Percentiles rank a stretch among this genome's conserved stretches.
phyloP scores from a whole-genome alignment of 768 basidiomycete genomes.

The Leccinum aurantiacum region DNA sequence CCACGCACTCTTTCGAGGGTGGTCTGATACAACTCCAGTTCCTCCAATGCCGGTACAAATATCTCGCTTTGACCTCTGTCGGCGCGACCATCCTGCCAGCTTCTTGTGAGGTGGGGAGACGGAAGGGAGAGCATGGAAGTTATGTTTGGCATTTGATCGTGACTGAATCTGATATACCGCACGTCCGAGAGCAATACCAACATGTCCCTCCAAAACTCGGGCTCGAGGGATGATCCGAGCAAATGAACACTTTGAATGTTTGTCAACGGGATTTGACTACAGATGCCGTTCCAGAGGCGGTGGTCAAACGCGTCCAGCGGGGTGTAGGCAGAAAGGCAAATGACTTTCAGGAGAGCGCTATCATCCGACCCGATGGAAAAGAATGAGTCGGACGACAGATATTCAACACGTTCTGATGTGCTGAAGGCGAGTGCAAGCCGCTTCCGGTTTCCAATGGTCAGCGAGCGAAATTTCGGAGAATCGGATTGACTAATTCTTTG shows the following conservation, averaged over 20 bases:
- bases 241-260: not conserved
- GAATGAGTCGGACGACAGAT: not conserved
- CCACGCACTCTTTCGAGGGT: not conserved
- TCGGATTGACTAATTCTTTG: not conserved
- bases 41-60: too few relatives aligned
- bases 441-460: not conserved
- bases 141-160: too few relatives aligned
- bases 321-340: too few relatives aligned
- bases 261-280: not conserved
- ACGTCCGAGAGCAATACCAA: not conserved
- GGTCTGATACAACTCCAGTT: not conserved
- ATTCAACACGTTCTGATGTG: too few relatives aligned
- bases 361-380: not conserved
- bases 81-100: too few relatives aligned
- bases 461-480: not conserved
- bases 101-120: too few relatives aligned
- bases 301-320: too few relatives aligned
- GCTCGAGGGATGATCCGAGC: not conserved
- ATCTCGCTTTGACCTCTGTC: too few relatives aligned
- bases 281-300: not conserved
- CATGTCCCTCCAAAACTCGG: not conserved
- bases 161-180: not conserved
- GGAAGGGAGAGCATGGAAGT: too few relatives aligned
- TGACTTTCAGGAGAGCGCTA: too few relatives aligned
- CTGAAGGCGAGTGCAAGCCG: too few relatives aligned